Percentiles rank a stretch among this genome's conserved stretches.
Evolutionary conservation across 345 rosid genomes (phyloP).

Genomic region (Hibiscus tridactylites): DNA sequence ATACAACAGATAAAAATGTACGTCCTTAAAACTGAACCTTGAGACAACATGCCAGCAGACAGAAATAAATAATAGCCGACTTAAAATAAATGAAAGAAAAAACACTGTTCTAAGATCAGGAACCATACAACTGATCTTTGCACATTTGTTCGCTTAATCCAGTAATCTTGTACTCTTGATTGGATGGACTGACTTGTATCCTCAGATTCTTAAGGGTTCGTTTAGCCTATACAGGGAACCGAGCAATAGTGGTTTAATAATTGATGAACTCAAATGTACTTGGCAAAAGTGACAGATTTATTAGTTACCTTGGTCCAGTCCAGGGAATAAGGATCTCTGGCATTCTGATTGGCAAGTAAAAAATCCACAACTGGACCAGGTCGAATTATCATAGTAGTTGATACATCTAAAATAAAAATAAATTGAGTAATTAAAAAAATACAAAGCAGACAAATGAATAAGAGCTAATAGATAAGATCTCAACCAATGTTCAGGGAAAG

Average conservation of each 20-base stretch:
- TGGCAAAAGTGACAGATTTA: not conserved
- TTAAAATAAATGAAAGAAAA: slow-evolving; percentile 2
- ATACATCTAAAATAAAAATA: slow-evolving; percentile 47
- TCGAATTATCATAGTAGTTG: slow-evolving; percentile 80
- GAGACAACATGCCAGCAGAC: not conserved
- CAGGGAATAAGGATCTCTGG: slow-evolving; percentile 40
- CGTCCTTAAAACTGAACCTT: not conserved
- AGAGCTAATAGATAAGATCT: not conserved
- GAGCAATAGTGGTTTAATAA: not conserved
- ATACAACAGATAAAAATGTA: not conserved
- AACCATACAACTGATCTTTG: slow-evolving; percentile 40
- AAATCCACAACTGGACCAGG: slow-evolving; percentile 84
- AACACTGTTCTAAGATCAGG: slow-evolving; percentile 3
- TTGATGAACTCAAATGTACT: not conserved
- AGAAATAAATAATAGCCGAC: too few species aligned
- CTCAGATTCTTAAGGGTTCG: slow-evolving; percentile 62
- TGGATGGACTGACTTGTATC: slow-evolving; percentile 59
- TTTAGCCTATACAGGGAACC: slow-evolving; percentile 48
- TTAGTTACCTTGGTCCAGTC: slow-evolving; percentile 76
- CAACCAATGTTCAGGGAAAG: slow-evolving; percentile 82
- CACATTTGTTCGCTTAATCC: slow-evolving; percentile 70
- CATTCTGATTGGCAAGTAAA: slow-evolving; percentile 54
- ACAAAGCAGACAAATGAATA: not conserved
- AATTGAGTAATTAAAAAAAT: slow-evolving; percentile 2
- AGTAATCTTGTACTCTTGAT: slow-evolving; percentile 77